Evolutionary conservation across 2,329 filamentous ascomycete species (phyloP).

Genomic region (Arthrobotrys megalospora): DNA sequence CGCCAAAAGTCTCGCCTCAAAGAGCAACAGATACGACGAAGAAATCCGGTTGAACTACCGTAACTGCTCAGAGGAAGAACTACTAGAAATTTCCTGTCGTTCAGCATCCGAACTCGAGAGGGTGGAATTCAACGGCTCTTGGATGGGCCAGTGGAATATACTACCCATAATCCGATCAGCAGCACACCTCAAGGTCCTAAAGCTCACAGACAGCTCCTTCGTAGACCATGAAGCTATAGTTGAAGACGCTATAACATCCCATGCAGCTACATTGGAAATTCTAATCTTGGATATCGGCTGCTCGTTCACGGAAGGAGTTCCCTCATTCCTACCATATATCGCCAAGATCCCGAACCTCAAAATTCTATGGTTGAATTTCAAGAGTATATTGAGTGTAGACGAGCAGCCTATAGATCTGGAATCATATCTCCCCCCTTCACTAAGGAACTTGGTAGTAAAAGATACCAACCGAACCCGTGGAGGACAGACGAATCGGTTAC

Average conservation of each 20-base stretch:
- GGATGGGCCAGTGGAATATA: slow-evolving; percentile 60
- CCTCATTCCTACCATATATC: slow-evolving; percentile 50
- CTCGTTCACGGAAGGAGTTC: slow-evolving; percentile 37
- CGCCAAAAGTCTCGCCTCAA: slow-evolving; percentile 9
- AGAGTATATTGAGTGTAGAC: slow-evolving; percentile 37
- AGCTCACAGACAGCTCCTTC: slow-evolving; percentile 48
- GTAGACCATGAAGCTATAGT: slow-evolving; percentile 44
- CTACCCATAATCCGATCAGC: slow-evolving; percentile 54
- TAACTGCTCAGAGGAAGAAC: slow-evolving; percentile 48
- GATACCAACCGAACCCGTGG: slow-evolving; percentile 34
- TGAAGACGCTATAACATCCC: slow-evolving; percentile 51
- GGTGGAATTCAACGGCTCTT: slow-evolving; percentile 55
- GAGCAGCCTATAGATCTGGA: slow-evolving; percentile 49
- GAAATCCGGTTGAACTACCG: slow-evolving; percentile 51
- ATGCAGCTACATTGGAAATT: slow-evolving; percentile 43
- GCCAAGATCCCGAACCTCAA: slow-evolving; percentile 41
- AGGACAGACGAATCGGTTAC: slow-evolving; percentile 24
- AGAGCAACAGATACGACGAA: slow-evolving; percentile 49
- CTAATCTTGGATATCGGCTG: slow-evolving; percentile 46
- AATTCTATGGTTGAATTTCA: slow-evolving; percentile 53
- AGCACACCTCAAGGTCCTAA: slow-evolving; percentile 56
- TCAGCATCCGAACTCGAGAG: slow-evolving; percentile 53
- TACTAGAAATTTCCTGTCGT: slow-evolving; percentile 44
- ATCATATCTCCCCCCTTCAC: slow-evolving; percentile 41
- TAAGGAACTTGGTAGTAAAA: slow-evolving; percentile 46